These are phyloP conservation scores for Chaetomiaceae sp. DNA, from an alignment of 2,329 filamentous ascomycete genomes.

Conservation along the genomic window DNA sequence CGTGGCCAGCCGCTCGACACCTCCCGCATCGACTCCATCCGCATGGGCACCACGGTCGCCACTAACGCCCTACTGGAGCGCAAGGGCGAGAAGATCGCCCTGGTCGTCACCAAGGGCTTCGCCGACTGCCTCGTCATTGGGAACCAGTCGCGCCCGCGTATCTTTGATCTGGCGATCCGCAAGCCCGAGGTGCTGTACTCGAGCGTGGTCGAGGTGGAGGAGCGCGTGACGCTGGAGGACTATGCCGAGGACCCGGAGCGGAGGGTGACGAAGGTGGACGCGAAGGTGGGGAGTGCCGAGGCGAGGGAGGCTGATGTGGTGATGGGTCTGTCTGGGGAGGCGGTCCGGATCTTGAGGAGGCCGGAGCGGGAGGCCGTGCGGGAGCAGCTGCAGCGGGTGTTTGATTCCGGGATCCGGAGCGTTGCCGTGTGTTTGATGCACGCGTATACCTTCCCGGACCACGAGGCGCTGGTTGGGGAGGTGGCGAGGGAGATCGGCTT, in stretches of 20 bases:
- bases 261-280: conserved; percentile 50
- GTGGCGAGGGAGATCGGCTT: conserved; percentile 80
- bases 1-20: conserved; percentile 79
- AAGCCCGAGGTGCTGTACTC: conserved; percentile 87
- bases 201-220: conserved; percentile 80
- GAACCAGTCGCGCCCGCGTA: conserved; percentile 83
- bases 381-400: conserved; percentile 61
- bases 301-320: conserved; percentile 55
- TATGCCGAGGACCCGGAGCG: conserved; percentile 82
- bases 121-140: conserved; percentile 84
- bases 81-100: conserved; percentile 82
- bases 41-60: conserved; percentile 93
- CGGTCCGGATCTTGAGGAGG: conserved; percentile 63
- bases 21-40: conserved; percentile 78
- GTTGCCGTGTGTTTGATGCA: conserved; percentile 91
- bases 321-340: conserved; percentile 68
- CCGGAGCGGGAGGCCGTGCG: conserved; percentile 55
- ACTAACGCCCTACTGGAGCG: conserved; percentile 88
- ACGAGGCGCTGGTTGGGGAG: conserved; percentile 72
- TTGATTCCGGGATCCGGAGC: conserved; percentile 67
- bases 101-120: conserved; percentile 85
- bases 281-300: conserved; percentile 45
- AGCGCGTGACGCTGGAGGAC: conserved; percentile 86
- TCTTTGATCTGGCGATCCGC: conserved; percentile 83
- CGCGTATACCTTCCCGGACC: conserved; percentile 83